Evolutionary conservation across 139 green algal species (phyloP).

Genomic region (Raphidocelis subcapitata): DNA sequence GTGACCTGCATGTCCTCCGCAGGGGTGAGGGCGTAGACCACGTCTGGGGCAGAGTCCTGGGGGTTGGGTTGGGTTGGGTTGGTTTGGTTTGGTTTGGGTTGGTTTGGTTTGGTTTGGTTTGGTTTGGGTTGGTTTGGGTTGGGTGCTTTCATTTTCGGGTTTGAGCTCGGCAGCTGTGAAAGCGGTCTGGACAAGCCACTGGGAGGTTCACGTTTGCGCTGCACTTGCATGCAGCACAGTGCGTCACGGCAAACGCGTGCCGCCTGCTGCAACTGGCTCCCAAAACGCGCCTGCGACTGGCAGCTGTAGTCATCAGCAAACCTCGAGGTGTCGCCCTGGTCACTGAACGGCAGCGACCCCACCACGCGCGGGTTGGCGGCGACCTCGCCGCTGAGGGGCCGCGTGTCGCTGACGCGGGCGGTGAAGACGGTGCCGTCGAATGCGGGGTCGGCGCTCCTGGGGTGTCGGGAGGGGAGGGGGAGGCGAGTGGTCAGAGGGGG

Average conservation of each 20-base stretch:
- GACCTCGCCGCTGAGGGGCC: slow-evolving; percentile 32
- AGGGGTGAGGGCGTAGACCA: slow-evolving; percentile 46
- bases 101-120: too few species aligned
- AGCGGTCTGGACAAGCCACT: too few species aligned
- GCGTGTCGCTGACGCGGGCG: slow-evolving; percentile 20
- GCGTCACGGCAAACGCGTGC: too few species aligned
- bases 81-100: too few species aligned
- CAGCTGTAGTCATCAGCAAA: slow-evolving; percentile 37
- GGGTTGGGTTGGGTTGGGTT: too few species aligned
- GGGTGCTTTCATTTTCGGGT: too few species aligned
- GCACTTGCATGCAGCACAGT: too few species aligned
- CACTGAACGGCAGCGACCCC: slow-evolving; percentile 36
- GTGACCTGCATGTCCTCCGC: slow-evolving; percentile 6
- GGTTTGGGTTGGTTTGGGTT: too few species aligned
- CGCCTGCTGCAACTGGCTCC: too few species aligned
- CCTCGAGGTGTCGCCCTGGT: slow-evolving; percentile 23
- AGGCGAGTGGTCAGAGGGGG: neutral
- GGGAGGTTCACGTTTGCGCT: too few species aligned
- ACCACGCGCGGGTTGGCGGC: slow-evolving; percentile 20
- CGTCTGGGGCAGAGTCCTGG: slow-evolving; percentile 39
- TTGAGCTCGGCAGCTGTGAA: too few species aligned
- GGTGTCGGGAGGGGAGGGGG: neutral
- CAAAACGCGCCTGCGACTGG: slow-evolving; percentile 19
- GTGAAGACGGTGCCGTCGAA: slow-evolving; percentile 16
- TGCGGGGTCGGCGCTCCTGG: slow-evolving; percentile 22